Base-by-base conservation (phyloP, 208 protist species). In the Ichthyophonus hoferi region DNA sequence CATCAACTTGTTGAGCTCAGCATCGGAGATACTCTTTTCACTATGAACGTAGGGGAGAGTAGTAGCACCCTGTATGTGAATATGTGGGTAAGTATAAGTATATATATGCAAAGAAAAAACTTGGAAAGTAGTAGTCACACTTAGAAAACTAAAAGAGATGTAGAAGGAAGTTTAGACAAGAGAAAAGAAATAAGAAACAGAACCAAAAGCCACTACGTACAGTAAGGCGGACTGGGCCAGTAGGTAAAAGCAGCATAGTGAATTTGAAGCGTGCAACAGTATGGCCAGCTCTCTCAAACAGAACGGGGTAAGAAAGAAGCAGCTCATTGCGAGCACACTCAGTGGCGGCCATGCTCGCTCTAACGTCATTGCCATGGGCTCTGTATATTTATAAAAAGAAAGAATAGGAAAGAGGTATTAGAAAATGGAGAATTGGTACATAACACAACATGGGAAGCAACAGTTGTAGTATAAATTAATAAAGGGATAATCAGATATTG, bases 251-350 rank as follows among this genome's bases (percentile, higher is more conserved):
- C 17, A 95, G 41, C 79, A 94, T 82, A 39, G 94, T 95, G 40
- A 90, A 91, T 89, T 94, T 95, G 93, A 94, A 95, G 86, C 95
- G 94, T 24, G 93, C 94, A 0, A 95, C 93, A n/a, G 78, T 34
- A 0, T 41, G 58, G 14, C 40, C 88, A 17, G 58, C 37, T 38
- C 79, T 79, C 39, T 91, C 87, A 39, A 87, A 88, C 12, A 87
- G 34, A 14, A 89, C 83, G 24, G 42, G 42, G 87, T 82, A 91
- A 24, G 83, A 24, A 17, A 37, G 7, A 33, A 91, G 39, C 33
- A 92, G 0, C 67, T 76, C 77, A 67, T 87, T 43, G 37, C 82
- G 39, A 34, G 39, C 33, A 83, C 58, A 88, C 87, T 91, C 90
- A n/a, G 24, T 77, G 76, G 89, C 42, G 40, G 78, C 90, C 35